Base-by-base conservation (phyloP, 164 flowering plant species). In the Magnolia officinalis region DNA sequence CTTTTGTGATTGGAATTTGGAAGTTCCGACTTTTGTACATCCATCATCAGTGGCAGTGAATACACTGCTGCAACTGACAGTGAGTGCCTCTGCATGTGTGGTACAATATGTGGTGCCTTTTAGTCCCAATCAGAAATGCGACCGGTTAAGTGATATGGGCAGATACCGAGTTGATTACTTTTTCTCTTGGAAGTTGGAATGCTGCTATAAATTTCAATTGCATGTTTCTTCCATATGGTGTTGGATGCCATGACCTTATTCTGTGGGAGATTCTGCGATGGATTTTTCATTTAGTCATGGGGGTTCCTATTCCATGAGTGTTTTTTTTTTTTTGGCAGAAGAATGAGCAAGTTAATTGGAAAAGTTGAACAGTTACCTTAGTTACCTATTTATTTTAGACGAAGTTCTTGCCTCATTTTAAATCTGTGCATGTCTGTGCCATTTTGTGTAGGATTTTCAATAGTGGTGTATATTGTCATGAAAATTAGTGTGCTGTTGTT, bases 1-100 rank as follows among this genome's bases (percentile, higher is more conserved):
- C 6, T 74, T 50, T 73, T 67, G 26, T 74, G 64, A 67, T 70
- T 61, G 77, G 52, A 74, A 45, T 58, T 70, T 61, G 77, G 52
- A 74, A 45, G 72, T 73, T 55, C 61, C 58, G 24, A 66, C 66
- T 63, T 21, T 21, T 67, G 24, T 67, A 3, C 55, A 31, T 71
- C 63, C 45, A 4, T 37, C 45, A 4, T 37, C 45, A 37, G 45
- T 37, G 45, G 45, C 6, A 37, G 45, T 37, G 45, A 2, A 5
- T 3, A 37, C 45, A 37, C 45, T 37, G 2, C 45, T 37, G 45
- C 45, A 37, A 37, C 45, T 37, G 45, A 37, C 45, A 37, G 45
- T 37, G 45, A 37, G 45, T 37, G 45, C 45, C 16, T 59, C 16
- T 59, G 63, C 63, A 58, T 59, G 63, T 59, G n/a, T 59, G 63